A percentile compares a stretch with the other conserved stretches of the same genome.
Conservation (phyloP, 352 stramenopile genomes). For the Phytophthora pini region DNA sequence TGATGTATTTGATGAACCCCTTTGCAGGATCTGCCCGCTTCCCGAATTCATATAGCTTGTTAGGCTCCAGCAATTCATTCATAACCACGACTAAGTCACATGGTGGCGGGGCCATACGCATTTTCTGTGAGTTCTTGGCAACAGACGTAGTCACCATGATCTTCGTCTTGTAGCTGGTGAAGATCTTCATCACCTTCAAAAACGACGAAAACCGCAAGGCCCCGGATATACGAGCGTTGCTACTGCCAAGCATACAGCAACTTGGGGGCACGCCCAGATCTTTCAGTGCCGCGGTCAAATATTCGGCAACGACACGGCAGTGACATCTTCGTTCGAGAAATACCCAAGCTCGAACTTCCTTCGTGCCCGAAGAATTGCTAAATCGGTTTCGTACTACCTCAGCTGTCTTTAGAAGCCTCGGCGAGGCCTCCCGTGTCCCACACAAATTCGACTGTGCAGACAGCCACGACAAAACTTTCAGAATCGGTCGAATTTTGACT, state of each 20-base stretch:
- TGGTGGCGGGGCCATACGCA: constrained; percentile 43
- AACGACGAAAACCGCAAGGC: constrained; percentile 71
- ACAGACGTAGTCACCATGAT: constrained; percentile 86
- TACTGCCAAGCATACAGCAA: constrained; percentile 81
- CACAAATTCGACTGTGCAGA: constrained; percentile 37
- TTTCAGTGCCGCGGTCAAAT: constrained; percentile 58
- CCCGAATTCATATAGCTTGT: constrained; percentile 79
- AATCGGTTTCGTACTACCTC: constrained; percentile 60
- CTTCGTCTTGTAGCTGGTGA: constrained; percentile 54
- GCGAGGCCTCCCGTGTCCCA: constrained; percentile 47
- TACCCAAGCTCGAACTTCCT: constrained; percentile 54
- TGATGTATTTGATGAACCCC: constrained; percentile 80
- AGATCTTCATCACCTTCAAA: constrained; percentile 72
- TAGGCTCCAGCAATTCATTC: constrained; percentile 74
- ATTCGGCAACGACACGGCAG: constrained; percentile 78
- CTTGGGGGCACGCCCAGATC: constrained; percentile 56
- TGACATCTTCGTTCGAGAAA: constrained; percentile 79
- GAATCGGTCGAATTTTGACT: constrained; percentile 54
- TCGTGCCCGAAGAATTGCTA: constrained; percentile 31
- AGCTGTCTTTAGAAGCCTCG: constrained; percentile 64
- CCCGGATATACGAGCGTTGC: constrained; percentile 66
- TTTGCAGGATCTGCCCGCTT: constrained; percentile 44
- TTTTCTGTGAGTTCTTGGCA: constrained; percentile 54
- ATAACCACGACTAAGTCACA: constrained; percentile 82
- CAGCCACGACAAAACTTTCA: constrained; percentile 68